A percentile compares a stretch with the other conserved stretches of the same genome.
Conservation (phyloP, 2,329 filamentous ascomycete genomes). For the Aurifilum marmelostoma region DNA sequence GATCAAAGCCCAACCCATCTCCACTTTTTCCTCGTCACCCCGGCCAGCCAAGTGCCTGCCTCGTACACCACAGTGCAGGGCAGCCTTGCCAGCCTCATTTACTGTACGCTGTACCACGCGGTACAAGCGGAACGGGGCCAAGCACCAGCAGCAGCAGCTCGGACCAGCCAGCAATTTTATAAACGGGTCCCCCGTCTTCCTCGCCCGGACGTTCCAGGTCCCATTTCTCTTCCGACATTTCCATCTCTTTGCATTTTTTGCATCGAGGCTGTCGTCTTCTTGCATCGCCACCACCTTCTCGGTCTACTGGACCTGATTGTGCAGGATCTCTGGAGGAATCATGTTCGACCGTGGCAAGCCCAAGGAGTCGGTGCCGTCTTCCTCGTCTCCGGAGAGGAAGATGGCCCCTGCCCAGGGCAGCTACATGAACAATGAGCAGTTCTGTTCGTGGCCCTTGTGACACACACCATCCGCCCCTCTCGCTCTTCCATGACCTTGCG, state of each 20-base stretch:
- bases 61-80: conserved; percentile 15
- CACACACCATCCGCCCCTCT: conserved; percentile 23
- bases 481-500: not conserved
- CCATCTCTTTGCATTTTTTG: conserved; percentile 28
- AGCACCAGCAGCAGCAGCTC: conserved; percentile 4
- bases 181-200: conserved; percentile 24
- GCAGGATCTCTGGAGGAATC: conserved; percentile 30
- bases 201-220: conserved; percentile 16
- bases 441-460: conserved; percentile 53
- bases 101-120: conserved; percentile 5
- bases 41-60: not conserved
- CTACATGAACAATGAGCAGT: conserved; percentile 70
- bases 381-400: conserved; percentile 47
- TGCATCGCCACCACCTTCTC: conserved; percentile 24
- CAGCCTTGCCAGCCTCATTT: conserved; percentile 1
- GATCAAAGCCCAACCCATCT: not conserved
- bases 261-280: conserved; percentile 24
- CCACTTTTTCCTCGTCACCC: conserved; percentile 2
- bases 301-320: conserved; percentile 30
- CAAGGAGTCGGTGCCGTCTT: conserved; percentile 37
- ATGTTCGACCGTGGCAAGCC: conserved; percentile 41
- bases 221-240: conserved; percentile 20
- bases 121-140: not conserved
- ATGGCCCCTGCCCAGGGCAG: conserved; percentile 63
- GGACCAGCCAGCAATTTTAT: conserved; percentile 29